A percentile compares a stretch with the other conserved stretches of the same genome.
Evolutionary conservation across 2,329 filamentous ascomycete species (phyloP).

Genomic region (Colletotrichum horii): DNA sequence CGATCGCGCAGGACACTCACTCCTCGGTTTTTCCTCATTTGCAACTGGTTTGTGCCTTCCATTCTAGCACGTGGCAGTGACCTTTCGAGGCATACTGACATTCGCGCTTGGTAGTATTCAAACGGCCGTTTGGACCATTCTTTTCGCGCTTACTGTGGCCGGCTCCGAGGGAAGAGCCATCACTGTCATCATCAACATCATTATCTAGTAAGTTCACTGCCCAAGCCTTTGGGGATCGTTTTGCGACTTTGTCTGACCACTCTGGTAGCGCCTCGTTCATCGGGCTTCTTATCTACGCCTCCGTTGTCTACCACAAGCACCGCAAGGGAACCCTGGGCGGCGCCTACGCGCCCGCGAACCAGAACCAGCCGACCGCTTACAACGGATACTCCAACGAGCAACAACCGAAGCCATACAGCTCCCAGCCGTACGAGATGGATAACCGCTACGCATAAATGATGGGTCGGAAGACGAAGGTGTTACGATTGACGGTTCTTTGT

Average conservation of each 20-base stretch:
- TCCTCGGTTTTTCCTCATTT: conserved; percentile 36
- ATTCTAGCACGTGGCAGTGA: background rate
- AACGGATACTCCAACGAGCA: background rate
- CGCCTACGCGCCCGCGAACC: background rate
- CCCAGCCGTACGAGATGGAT: background rate
- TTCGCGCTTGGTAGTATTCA: conserved; percentile 29
- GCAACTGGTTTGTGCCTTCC: conserved; percentile 5
- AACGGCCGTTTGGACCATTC: conserved; percentile 28
- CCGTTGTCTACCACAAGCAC: conserved; percentile 31
- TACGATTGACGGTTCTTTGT: background rate
- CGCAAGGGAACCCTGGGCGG: conserved; percentile 18
- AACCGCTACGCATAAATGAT: background rate
- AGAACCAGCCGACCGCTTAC: conserved; percentile 1
- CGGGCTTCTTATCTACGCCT: conserved; percentile 36
- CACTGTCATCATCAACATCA: conserved; percentile 25
- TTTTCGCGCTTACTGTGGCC: conserved; percentile 29
- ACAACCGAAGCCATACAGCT: background rate
- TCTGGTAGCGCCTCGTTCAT: conserved; percentile 32
- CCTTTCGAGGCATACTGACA: background rate
- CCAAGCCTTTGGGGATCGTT: too few relatives aligned
- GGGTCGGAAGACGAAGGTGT: background rate
- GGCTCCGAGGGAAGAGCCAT: background rate
- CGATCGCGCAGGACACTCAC: conserved; percentile 31
- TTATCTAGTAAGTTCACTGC: conserved; percentile 29
- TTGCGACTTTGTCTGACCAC: background rate